Percentiles rank a stretch among this genome's conserved stretches.
phyloP scores from a whole-genome alignment of 148 eudicot genomes.

The Rhododendron ferrugineum region DNA sequence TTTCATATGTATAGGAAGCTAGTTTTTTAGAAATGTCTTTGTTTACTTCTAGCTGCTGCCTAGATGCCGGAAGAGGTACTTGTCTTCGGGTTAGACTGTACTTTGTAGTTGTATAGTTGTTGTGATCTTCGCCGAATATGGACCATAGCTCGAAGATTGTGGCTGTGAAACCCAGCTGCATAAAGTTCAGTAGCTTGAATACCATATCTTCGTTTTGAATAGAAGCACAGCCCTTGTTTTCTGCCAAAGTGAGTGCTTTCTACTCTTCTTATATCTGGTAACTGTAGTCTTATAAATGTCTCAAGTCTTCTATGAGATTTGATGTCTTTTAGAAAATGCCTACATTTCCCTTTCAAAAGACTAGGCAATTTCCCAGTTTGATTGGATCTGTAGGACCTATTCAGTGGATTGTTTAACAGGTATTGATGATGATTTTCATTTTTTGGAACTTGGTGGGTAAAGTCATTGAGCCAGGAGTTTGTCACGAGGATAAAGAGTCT shows the following conservation, averaged over 20 bases:
- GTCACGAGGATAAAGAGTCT: not conserved
- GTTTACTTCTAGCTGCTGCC: not conserved
- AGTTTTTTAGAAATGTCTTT: not conserved
- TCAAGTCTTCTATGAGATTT: not conserved
- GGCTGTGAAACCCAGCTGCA: not conserved
- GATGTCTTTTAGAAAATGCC: not conserved
- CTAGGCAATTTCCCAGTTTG: not conserved
- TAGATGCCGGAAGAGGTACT: not conserved
- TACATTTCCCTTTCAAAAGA: not conserved
- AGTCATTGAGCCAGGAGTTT: not conserved
- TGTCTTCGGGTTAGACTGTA: not conserved
- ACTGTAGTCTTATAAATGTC: not conserved
- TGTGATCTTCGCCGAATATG: not conserved
- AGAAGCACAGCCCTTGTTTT: not conserved
- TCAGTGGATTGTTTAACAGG: not conserved
- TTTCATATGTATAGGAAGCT: not conserved
- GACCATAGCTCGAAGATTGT: not conserved
- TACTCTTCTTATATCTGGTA: not conserved
- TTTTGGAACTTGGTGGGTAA: not conserved
- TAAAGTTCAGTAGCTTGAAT: not conserved
- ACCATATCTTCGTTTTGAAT: not conserved
- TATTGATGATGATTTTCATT: not conserved
- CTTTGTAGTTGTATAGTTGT: not conserved
- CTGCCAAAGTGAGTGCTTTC: not conserved
- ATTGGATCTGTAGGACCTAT: not conserved